Base-by-base conservation (phyloP, 2,329 filamentous ascomycete species). In the Clonostachys byssicola region DNA sequence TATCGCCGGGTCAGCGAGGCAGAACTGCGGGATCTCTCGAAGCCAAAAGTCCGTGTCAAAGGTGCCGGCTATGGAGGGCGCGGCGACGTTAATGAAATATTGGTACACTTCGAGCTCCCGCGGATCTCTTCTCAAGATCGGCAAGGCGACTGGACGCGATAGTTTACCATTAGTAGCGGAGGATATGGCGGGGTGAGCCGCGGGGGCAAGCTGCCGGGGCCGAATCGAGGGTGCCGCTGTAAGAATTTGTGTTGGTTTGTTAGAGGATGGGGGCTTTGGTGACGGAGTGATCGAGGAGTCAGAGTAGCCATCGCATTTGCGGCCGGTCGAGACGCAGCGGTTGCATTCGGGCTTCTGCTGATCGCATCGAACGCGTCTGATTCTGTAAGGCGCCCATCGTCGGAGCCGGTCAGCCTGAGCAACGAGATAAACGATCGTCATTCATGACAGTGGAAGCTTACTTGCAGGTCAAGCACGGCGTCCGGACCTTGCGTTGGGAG, bases 341-440 rank as follows among this genome's bases (percentile, higher is more conserved):
- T 52, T 51, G 45, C 64, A 67, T 2, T 43, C 43, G 0, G 64
- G 64, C 34, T 57, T 60, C 12, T 49, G 45, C 51, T 63, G 59
- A 47, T 67, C 64, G 47, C 64, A 67, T 44, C 66, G 66, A 5
- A 67, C 60, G 23, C 62, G 61, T 2, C 63, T 64, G 40, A 67
- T 64, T 36, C 62, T 64, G 39, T 10, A 43, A 7, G 17, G 14
- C 36, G 17, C 36, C 12, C 36, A 39, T n/a, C 12, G 12, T n/a
- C 14, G 4, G 2, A 39, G 3, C 3, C 36, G 12, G 14, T 18
- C 36, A 39, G 14, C 8, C 12, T 39, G 36, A n/a, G 36, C 36
- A 39, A n/a, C 12, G 14, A n/a, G 14, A 18, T 39, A 14, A 12
- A 18, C 5, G 14, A 39, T 18, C 3, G 12, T 13, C 7, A n/a